Conservation (phyloP, 768 basidiomycete species). For the Plicaturopsis crispa region DNA sequence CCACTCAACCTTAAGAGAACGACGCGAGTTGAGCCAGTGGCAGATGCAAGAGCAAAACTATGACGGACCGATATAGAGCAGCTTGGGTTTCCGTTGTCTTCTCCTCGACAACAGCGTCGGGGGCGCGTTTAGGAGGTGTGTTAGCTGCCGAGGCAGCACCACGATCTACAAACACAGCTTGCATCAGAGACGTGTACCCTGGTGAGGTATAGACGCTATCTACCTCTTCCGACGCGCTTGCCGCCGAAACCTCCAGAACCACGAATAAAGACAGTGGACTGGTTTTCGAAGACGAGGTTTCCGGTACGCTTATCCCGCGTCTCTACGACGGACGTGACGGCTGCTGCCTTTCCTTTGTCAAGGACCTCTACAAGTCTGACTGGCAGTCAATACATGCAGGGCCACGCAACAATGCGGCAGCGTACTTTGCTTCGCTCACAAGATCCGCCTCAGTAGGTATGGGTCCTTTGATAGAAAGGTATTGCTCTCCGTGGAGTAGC, state of each 20-base stretch:
- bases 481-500: conserved; percentile 97
- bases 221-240: conserved; percentile 75
- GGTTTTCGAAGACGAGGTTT: conserved; percentile 83
- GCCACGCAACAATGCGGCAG: conserved; percentile 6
- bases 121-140: conserved; percentile 68
- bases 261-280: conserved; percentile 86
- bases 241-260: conserved; percentile 97
- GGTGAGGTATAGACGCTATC: conserved; percentile 1
- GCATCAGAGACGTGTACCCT: not conserved
- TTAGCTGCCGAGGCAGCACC: conserved; percentile 84
- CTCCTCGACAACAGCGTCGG: conserved; percentile 86
- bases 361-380: conserved; percentile 68
- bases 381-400: not conserved
- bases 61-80: conserved; percentile 76
- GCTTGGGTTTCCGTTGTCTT: conserved; percentile 79
- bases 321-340: conserved; percentile 71
- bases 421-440: conserved; percentile 63
- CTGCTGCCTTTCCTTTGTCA: conserved; percentile 91
- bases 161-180: conserved; percentile 49
- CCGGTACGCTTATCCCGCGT: conserved; percentile 79
- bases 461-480: conserved; percentile 75
- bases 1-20: conserved; percentile 88
- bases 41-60: conserved; percentile 1
- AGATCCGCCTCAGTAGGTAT: conserved; percentile 83
- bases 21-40: too few species aligned